phyloP scores from a whole-genome alignment of 441 rosid species.

The Eruca vesicaria region DNA sequence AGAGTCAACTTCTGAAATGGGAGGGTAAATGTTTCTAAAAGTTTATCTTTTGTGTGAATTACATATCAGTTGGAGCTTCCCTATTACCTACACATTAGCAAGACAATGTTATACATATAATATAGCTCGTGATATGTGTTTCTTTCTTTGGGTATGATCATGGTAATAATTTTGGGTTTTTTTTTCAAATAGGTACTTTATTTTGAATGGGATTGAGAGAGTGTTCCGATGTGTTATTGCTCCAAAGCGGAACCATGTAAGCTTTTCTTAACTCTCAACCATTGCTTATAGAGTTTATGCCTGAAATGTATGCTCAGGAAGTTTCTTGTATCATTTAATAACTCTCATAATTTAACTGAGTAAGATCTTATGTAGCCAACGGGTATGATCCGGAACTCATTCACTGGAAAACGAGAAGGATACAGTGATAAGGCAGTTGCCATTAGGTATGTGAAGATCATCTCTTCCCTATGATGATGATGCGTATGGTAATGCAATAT shows the following conservation, averaged over 20 bases:
- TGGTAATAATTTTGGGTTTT: constrained; percentile 9
- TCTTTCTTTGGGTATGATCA: neutral
- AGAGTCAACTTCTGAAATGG: constrained; percentile 91
- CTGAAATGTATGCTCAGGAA: neutral
- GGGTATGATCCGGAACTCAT: constrained; percentile 77
- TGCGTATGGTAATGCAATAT: constrained; percentile 7
- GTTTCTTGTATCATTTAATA: constrained; percentile 9
- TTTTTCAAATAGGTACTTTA: constrained; percentile 61
- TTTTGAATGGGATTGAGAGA: constrained; percentile 94
- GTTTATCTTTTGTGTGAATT: too few species aligned
- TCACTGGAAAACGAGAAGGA: constrained; percentile 85
- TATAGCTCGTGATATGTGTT: neutral
- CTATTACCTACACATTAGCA: neutral
- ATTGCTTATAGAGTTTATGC: neutral
- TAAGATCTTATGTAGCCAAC: constrained; percentile 70
- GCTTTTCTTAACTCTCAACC: constrained; percentile 19
- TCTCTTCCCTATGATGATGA: constrained; percentile 2
- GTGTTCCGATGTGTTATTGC: constrained; percentile 81
- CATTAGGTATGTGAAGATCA: constrained; percentile 58
- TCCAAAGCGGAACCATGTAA: constrained; percentile 93
- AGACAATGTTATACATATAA: neutral
- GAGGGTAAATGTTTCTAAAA: constrained; percentile 90
- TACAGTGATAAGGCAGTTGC: constrained; percentile 84
- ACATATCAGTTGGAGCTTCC: too few species aligned
- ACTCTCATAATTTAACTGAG: constrained; percentile 31